These are phyloP conservation scores for Agaricus blazei DNA, from an alignment of 768 basidiomycete species.

Conservation along the genomic window DNA sequence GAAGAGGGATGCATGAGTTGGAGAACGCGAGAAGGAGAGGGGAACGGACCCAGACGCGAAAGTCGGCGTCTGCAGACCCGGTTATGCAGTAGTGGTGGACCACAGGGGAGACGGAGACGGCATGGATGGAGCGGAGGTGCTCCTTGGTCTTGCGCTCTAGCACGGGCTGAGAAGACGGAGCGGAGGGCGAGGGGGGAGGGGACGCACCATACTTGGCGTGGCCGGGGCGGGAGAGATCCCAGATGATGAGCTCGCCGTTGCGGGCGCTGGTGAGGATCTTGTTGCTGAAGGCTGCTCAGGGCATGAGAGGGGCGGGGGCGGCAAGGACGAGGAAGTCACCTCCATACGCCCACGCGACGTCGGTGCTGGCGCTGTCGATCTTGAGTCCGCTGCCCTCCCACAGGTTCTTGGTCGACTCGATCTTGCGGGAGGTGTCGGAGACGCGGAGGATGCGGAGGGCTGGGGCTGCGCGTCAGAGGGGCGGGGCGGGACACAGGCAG, in stretches of 20 bases:
- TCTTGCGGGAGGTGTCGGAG: slow-evolving; percentile 45
- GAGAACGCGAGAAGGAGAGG: background rate
- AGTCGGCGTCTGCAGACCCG: slow-evolving; percentile 74
- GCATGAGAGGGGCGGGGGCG: slow-evolving; percentile 8
- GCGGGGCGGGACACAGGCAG: background rate
- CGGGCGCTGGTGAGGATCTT: slow-evolving; percentile 78
- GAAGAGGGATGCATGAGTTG: background rate
- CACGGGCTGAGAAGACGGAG: background rate
- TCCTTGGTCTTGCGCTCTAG: slow-evolving; percentile 63
- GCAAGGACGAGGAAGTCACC: slow-evolving; percentile 29
- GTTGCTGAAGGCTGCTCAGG: slow-evolving; percentile 54
- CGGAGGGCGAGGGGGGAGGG: background rate
- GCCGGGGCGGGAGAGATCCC: slow-evolving; percentile 70
- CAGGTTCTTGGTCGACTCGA: slow-evolving; percentile 71
- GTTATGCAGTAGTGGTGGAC: slow-evolving; percentile 72
- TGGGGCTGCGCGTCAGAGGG: slow-evolving; percentile 19
- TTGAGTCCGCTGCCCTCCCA: slow-evolving; percentile 79
- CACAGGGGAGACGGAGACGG: slow-evolving; percentile 60
- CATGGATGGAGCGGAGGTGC: slow-evolving; percentile 69
- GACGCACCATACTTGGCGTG: slow-evolving; percentile 67
- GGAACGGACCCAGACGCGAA: slow-evolving; percentile 70
- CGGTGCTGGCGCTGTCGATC: slow-evolving; percentile 72
- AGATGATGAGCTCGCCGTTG: slow-evolving; percentile 80
- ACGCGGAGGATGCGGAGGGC: slow-evolving; percentile 59
- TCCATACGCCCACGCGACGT: slow-evolving; percentile 76